These are phyloP conservation scores for Pseudoturritis turrita DNA, from an alignment of 345 rosid species.

Conservation along the genomic window DNA sequence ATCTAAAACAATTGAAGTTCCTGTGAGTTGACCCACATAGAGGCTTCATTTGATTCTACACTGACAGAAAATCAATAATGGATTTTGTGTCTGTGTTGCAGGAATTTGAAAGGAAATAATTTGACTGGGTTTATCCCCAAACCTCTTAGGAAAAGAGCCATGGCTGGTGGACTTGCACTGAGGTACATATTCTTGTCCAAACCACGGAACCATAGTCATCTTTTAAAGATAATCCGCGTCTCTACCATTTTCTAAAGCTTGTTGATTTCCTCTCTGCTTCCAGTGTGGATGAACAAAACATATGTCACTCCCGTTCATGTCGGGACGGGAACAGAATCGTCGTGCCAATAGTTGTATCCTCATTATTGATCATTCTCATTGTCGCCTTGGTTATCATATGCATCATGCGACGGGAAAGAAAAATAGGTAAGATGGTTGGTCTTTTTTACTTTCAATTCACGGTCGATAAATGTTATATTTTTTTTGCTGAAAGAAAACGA, in stretches of 20 bases:
- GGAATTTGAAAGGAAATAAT: constrained; percentile 48
- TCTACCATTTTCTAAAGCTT: not conserved
- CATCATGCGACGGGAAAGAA: constrained; percentile 32
- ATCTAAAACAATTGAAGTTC: constrained; percentile 32
- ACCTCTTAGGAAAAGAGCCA: constrained; percentile 38
- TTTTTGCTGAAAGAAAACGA: not conserved
- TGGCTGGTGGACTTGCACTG: constrained; percentile 30
- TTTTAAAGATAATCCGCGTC: not conserved
- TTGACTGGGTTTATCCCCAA: constrained; percentile 47
- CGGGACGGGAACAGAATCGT: constrained; percentile 29
- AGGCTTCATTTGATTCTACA: not conserved
- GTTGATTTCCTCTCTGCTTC: constrained; percentile 8
- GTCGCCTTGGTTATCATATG: constrained; percentile 23
- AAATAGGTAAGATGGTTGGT: constrained; percentile 25
- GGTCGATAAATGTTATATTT: not conserved
- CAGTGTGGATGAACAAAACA: constrained; percentile 42
- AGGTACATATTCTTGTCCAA: constrained; percentile 32
- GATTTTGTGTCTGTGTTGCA: constrained; percentile 7
- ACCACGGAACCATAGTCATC: not conserved
- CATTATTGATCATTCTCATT: constrained; percentile 20
- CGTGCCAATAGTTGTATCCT: constrained; percentile 35
- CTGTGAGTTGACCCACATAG: constrained; percentile 30
- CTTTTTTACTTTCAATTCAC: not conserved
- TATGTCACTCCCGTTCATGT: constrained; percentile 42
- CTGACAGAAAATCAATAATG: not conserved